Base-by-base conservation (phyloP, 495 filamentous ascomycete genomes). In the Tuber indicum region DNA sequence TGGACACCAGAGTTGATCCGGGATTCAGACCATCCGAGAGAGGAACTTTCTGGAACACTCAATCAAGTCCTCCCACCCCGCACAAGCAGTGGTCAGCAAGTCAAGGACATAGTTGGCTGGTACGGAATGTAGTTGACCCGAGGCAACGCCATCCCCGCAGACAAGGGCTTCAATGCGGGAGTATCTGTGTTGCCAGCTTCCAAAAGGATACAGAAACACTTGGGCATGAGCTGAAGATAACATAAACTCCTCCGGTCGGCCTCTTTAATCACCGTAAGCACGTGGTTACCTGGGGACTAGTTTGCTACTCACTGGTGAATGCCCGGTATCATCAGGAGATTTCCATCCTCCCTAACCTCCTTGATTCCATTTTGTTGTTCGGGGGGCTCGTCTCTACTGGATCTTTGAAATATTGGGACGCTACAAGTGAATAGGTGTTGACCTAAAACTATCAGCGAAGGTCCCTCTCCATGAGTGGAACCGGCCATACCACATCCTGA, bases 1-100 rank as follows among this genome's bases (percentile, higher is more conserved):
- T 36, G 26, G 26, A 26, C 14, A 36, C 36, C 26, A 36, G 3
- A 19, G 14, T 36, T 66, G 58, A 36, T 36, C 58, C 26, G 12
- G 58, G 58, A 8, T 32, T 66, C 58, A 32, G 26, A 66, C 58
- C 58, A 66, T 66, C 58, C 14, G 26, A 19, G 58, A 66, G 26
- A 66, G 58, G 8, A 66, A 66, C 58, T 66, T 66, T 66, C 58
- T 66, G 58, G 58, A 66, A 66, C 58, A 66, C n/a, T 66, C 58
- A 66, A 66, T 36, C 58, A 66, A 66, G 26, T 66, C 58, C 32
- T 66, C 58, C 58, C 58, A 66, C 58, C 58, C 58, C 58, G 26
- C 58, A 16, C 58, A 66, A 32, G 58, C 58, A 5, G 26, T 14
- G 58, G 58, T 66, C 26, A 66, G 26, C 58, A 66, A 66, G 12